Percentiles rank a stretch among this genome's conserved stretches.
Conservation (phyloP, 2,329 filamentous ascomycete genomes). For the Laburnicola sp. region DNA sequence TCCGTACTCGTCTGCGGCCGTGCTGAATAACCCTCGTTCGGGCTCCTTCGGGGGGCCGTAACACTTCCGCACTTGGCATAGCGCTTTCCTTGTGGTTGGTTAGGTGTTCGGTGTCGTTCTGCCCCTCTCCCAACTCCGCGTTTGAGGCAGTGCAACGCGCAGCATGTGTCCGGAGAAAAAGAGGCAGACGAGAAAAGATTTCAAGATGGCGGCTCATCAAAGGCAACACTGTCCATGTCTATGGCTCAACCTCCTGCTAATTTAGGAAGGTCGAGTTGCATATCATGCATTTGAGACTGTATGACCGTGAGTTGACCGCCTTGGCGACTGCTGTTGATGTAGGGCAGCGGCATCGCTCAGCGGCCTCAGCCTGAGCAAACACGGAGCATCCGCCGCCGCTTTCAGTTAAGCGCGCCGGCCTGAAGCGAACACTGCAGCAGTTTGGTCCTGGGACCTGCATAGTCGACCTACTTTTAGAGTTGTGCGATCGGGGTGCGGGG, state of each 20-base stretch:
- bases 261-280: not conserved
- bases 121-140: not conserved
- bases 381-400: not conserved
- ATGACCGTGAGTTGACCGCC: not conserved
- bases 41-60: constrained; percentile 7
- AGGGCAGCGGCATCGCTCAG: not conserved
- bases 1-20: constrained; percentile 1
- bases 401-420: not conserved
- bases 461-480: constrained; percentile 3
- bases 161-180: not conserved
- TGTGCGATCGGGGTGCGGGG: not conserved
- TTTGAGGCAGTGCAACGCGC: constrained; percentile 8
- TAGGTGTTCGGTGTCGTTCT: not conserved
- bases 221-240: too few relatives aligned
- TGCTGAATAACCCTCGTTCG: not conserved
- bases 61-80: constrained; percentile 8
- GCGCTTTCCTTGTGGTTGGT: not conserved
- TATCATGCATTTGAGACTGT: not conserved
- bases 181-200: too few relatives aligned
- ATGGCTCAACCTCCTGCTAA: not conserved
- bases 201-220: too few relatives aligned
- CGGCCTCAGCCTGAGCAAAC: not conserved
- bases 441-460: constrained; percentile 2
- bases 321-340: not conserved
- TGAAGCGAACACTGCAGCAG: constrained; percentile 4